Evolutionary conservation across 768 basidiomycete genomes (phyloP).

Genomic region (Amanita jacksonii): DNA sequence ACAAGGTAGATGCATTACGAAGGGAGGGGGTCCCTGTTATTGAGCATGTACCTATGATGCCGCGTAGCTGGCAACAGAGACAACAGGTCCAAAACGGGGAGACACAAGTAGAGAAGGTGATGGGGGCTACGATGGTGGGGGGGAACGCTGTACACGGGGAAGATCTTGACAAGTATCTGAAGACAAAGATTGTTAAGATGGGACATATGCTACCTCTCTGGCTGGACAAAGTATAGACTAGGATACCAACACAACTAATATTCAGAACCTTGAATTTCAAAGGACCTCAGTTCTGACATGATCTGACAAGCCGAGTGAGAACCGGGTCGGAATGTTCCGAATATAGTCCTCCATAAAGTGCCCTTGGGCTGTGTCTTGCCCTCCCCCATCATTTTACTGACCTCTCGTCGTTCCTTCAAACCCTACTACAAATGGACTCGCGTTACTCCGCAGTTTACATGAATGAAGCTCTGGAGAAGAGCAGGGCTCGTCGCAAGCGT

Average conservation of each 20-base stretch:
- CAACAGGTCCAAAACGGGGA: conserved; percentile 22
- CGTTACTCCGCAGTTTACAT: conserved; percentile 11
- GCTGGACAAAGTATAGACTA: conserved; percentile 20
- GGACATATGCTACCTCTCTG: conserved; percentile 80
- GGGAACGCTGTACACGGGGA: conserved; percentile 66
- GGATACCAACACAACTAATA: no score
- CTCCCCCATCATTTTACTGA: neutral
- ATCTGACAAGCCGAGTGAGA: no score
- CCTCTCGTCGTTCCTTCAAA: conserved; percentile 2
- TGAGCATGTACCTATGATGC: conserved; percentile 92
- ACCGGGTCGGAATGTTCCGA: no score
- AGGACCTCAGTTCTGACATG: no score
- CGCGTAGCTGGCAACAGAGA: conserved; percentile 69
- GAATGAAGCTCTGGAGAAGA: conserved; percentile 22
- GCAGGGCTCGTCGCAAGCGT: conserved; percentile 22
- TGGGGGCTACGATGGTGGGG: conserved; percentile 76
- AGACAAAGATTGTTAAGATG: conserved; percentile 96
- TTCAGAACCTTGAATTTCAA: no score
- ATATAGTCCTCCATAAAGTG: no score
- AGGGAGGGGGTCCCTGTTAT: conserved; percentile 71
- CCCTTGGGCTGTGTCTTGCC: no score
- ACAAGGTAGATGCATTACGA: conserved; percentile 85
- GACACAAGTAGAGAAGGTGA: conserved; percentile 26
- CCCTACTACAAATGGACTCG: conserved; percentile 1
- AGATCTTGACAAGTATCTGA: conserved; percentile 90